Evolutionary conservation across 2,329 filamentous ascomycete species (phyloP), one percentile per base, ranked within the genome.

Genomic region (Fusarium annulatum): DNA sequence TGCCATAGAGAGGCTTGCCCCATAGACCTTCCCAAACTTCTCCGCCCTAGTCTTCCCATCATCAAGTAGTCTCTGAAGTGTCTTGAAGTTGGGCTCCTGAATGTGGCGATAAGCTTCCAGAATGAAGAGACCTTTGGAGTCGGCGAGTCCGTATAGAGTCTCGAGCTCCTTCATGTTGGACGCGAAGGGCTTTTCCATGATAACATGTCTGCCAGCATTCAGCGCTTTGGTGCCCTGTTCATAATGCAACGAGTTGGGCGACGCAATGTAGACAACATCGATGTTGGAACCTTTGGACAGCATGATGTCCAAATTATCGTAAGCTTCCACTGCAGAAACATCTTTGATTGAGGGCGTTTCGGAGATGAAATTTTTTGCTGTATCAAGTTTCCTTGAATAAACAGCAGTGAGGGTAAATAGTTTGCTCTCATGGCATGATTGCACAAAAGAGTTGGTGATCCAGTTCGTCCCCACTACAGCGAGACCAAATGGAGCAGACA

Each of bases 391-490:
- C 5, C 72, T 72, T 5, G 72, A 75, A 15, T 73, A 75, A 2
- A 73, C 72, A 9, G 69, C 69, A 16, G 36, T 63, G 10, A 75
- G 66, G 14, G 58, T 12, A 6, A 75, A 75, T 6, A 42, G 15
- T 15, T 68, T 65, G 41, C 72, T 75, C 34, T 75, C 53, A n/a
- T 75, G 72, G 30, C 48, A 60, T 33, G 72, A 75, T 11, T 75
- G 72, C 3, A 73, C 67, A n/a, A 75, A 75, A 2, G 72, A 75
- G 21, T 64, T 71, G 19, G 72, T 75, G 23, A 75, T 75, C 72
- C 72, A 75, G 46, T 75, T 75, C 12, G 72, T 75, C 19, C 72
- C 72, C 19, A 75, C 43, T 15, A 75, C 59, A 52, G 72, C 72
- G 28, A 75, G 72, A 1, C 72, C 65, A 18, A 75, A 39, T n/a